Evolutionary conservation across 2,329 filamentous ascomycete species (phyloP).

Genomic region (Penicillium hesseltinei): DNA sequence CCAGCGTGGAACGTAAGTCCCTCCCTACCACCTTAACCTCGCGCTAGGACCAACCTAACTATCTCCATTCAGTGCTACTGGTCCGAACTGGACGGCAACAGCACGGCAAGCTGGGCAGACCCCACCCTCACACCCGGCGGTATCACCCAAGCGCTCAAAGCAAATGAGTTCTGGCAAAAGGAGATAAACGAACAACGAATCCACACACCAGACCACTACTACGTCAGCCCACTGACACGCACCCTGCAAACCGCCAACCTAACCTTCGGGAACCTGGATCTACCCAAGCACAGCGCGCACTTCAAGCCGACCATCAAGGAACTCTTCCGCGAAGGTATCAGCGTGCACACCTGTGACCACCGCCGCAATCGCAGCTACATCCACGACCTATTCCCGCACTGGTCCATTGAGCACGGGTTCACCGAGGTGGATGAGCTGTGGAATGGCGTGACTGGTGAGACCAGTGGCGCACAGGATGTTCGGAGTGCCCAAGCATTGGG

Average conservation of each 20-base stretch:
- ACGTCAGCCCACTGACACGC: constrained; percentile 56
- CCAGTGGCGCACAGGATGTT: constrained; percentile 47
- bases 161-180: constrained; percentile 50
- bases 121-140: constrained; percentile 55
- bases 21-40: background rate
- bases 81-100: constrained; percentile 56
- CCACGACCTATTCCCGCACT: constrained; percentile 48
- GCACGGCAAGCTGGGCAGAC: constrained; percentile 55
- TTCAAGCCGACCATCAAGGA: constrained; percentile 58
- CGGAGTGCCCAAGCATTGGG: constrained; percentile 48
- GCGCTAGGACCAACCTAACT: background rate
- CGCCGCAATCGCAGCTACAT: constrained; percentile 52
- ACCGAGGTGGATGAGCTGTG: constrained; percentile 55
- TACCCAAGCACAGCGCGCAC: constrained; percentile 41
- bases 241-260: constrained; percentile 56
- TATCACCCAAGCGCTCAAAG: constrained; percentile 48
- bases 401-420: constrained; percentile 53
- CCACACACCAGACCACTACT: constrained; percentile 55
- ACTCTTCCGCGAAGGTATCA: constrained; percentile 56
- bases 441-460: constrained; percentile 51
- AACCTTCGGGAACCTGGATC: constrained; percentile 49
- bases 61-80: constrained; percentile 51
- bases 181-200: constrained; percentile 48
- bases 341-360: constrained; percentile 60
- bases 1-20: constrained; percentile 57